Conservation (phyloP, 108 stramenopile species). For the Cyclotella kingstonii region DNA sequence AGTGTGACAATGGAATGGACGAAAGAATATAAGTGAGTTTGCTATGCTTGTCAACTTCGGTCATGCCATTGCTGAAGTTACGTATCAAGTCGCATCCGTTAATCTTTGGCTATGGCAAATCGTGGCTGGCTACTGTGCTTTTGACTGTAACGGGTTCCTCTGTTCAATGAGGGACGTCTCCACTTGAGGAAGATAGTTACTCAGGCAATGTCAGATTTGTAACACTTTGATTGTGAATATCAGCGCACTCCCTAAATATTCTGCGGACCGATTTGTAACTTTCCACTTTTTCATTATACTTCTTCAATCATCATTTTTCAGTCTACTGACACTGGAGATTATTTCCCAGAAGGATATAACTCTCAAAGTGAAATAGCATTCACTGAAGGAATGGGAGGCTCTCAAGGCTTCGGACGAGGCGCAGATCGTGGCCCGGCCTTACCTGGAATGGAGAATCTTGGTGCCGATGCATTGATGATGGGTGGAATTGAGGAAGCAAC, state of each 20-base stretch:
- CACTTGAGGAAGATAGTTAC: too few relatives aligned
- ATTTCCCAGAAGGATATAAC: conserved; percentile 83
- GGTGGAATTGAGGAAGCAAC: conserved; percentile 63
- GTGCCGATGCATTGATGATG: conserved; percentile 60
- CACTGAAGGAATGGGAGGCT: conserved; percentile 70
- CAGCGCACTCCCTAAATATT: too few relatives aligned
- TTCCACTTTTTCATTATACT: neutral
- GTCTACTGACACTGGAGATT: conserved; percentile 80
- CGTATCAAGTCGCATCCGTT: too few relatives aligned
- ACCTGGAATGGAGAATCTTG: conserved; percentile 82
- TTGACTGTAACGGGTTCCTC: too few relatives aligned
- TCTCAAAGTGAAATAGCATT: conserved; percentile 50
- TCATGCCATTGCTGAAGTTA: too few relatives aligned
- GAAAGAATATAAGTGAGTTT: too few relatives aligned
- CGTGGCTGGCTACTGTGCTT: too few relatives aligned
- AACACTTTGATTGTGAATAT: too few relatives aligned
- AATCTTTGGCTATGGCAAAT: too few relatives aligned
- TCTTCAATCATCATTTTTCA: conserved; percentile 3
- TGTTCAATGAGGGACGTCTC: too few relatives aligned
- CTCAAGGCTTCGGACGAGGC: conserved; percentile 40
- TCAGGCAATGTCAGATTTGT: too few relatives aligned
- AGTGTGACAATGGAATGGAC: neutral
- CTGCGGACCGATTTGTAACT: neutral
- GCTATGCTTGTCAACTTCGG: too few relatives aligned
- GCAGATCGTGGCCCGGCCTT: conserved; percentile 58